Base-by-base conservation (phyloP, 345 rosid species). In the Camelina sativa region DNA sequence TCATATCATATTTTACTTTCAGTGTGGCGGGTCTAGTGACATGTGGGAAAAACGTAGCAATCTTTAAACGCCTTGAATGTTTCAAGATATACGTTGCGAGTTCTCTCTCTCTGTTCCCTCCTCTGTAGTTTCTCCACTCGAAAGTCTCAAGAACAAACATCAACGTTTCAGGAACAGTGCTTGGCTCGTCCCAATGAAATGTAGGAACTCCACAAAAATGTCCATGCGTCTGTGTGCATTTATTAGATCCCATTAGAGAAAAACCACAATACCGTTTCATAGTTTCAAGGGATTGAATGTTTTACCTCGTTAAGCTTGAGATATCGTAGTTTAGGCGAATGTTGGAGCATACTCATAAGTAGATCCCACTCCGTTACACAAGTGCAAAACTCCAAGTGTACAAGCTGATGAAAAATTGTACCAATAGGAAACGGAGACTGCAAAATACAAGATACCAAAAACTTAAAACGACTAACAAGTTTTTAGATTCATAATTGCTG, bases 71-170 rank as follows among this genome's bases (percentile, higher is more conserved):
- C 19, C 51, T 40, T 13, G 66, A 40, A 22, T 62, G 51, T 22
- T 62, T 62, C 19, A 62, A 62, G 51, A 62, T 22, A 19, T 5
- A 37, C 30, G 10, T 30, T 19, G 57, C 74, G 9, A 69, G 64
- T 56, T 55, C 55, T 56, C 11, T 60, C 38, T 71, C 67, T 7
- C 6, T 38, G 3, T 10, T 17, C 23, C 41, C 11, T 23, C 67
- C 75, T 35, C 67, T 71, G 50, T 60, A 71, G 46, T 62, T 71
- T 61, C 17, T 71, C 67, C 75, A 71, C 60, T 59, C 60, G 2
- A 71, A 22, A n/a, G 58, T 71, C 32, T 59, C 48, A n/a, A 71
- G 75, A 59, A 16, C 46, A 8, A 34, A 59, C 67, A 59, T 47
- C 60, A 71, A 61, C 6, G 67, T 9, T 60, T 71, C 60, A 35